Conservation (phyloP, 352 stramenopile species). For the Plasmopara viticola region DNA sequence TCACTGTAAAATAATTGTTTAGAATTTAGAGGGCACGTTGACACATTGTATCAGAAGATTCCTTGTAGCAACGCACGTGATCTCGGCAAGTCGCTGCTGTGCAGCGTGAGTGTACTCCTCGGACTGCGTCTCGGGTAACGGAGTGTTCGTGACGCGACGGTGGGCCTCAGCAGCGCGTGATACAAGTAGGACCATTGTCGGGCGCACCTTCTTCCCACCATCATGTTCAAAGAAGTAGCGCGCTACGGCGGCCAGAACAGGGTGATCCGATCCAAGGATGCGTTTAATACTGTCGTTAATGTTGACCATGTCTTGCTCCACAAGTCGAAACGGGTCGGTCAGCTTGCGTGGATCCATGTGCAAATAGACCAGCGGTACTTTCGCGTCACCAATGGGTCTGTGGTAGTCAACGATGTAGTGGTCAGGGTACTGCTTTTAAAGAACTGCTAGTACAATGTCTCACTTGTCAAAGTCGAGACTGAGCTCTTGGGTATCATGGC, state of each 20-base stretch:
- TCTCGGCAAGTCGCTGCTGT: slow-evolving; percentile 78
- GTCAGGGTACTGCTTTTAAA: slow-evolving; percentile 1
- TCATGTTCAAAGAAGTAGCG: slow-evolving; percentile 94
- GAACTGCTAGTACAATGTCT: not conserved
- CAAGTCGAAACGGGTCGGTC: slow-evolving; percentile 91
- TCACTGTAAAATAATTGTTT: slow-evolving; percentile 49
- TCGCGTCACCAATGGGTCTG: slow-evolving; percentile 17
- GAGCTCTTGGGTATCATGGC: slow-evolving; percentile 22
- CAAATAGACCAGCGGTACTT: slow-evolving; percentile 42
- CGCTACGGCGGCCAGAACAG: slow-evolving; percentile 94
- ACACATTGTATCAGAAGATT: not conserved
- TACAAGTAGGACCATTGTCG: slow-evolving; percentile 96
- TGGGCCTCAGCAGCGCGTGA: slow-evolving; percentile 86
- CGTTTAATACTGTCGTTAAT: slow-evolving; percentile 94
- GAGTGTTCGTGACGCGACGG: slow-evolving; percentile 32
- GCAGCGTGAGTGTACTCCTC: slow-evolving; percentile 64
- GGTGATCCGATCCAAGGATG: slow-evolving; percentile 95
- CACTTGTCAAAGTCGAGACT: slow-evolving; percentile 37
- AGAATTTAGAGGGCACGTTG: not conserved
- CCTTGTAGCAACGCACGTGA: slow-evolving; percentile 51
- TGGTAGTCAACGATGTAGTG: slow-evolving; percentile 6
- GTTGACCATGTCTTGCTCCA: slow-evolving; percentile 86
- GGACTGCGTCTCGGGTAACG: slow-evolving; percentile 50
- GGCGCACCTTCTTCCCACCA: slow-evolving; percentile 97
- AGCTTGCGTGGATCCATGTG: slow-evolving; percentile 43